Evolutionary conservation across 2,329 filamentous ascomycete species (phyloP).

Genomic region (Raffaelea arxii): DNA sequence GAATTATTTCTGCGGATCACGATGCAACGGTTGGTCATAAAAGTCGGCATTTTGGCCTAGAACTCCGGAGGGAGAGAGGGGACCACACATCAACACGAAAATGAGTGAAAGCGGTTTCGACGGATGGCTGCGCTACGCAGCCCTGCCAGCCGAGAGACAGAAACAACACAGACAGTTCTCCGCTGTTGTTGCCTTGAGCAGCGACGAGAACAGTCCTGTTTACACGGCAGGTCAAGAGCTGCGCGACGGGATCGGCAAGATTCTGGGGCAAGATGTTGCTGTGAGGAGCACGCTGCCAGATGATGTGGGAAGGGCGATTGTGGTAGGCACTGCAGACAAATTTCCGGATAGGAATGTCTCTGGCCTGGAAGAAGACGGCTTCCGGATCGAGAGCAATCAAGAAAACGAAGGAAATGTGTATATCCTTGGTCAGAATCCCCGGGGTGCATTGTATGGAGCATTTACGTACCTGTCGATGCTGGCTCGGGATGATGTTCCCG

Average conservation of each 20-base stretch:
- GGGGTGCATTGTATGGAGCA: constrained; percentile 58
- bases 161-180: constrained; percentile 10
- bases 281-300: constrained; percentile 13
- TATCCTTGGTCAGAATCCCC: constrained; percentile 56
- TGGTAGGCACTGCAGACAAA: constrained; percentile 38
- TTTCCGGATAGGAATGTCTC: constrained; percentile 18
- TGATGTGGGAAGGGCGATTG: constrained; percentile 21
- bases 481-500: constrained; percentile 46
- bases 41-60: too few relatives aligned
- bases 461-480: constrained; percentile 59
- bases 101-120: constrained; percentile 41
- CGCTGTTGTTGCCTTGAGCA: not conserved
- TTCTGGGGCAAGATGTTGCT: constrained; percentile 39
- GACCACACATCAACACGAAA: too few relatives aligned
- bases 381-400: constrained; percentile 42
- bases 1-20: too few relatives aligned
- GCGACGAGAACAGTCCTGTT: constrained; percentile 39
- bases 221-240: constrained; percentile 50
- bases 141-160: constrained; percentile 32
- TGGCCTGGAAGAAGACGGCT: constrained; percentile 47
- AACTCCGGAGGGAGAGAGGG: too few relatives aligned
- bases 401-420: constrained; percentile 25
- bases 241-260: constrained; percentile 43
- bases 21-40: too few relatives aligned
- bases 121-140: constrained; percentile 44